Percentiles rank a stretch among this genome's conserved stretches.
These are phyloP conservation scores for Plasmodium knowlesi DNA, from an alignment of 169 alveolate genomes.

Conservation along the genomic window DNA sequence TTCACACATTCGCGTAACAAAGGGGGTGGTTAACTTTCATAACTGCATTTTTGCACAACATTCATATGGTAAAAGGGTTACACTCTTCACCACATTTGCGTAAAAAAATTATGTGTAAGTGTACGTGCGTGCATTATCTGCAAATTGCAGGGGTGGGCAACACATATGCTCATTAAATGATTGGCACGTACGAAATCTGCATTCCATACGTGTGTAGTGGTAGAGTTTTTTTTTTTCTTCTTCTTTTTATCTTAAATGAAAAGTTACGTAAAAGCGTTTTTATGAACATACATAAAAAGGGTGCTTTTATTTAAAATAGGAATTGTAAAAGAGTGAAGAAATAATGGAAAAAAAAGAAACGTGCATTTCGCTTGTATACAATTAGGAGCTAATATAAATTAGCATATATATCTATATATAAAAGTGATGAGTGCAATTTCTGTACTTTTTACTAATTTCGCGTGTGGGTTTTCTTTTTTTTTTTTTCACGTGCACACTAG, in stretches of 20 bases:
- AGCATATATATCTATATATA: not conserved
- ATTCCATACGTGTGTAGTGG: not conserved
- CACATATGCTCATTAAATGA: not conserved
- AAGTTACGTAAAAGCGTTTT: constrained; percentile 5
- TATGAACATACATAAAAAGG: constrained; percentile 50
- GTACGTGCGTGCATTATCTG: not conserved
- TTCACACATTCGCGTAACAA: not conserved
- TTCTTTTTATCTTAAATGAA: not conserved
- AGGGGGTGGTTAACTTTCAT: not conserved
- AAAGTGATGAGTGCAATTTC: not conserved
- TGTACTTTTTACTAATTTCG: not conserved
- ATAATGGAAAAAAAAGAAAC: not conserved
- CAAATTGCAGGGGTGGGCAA: not conserved
- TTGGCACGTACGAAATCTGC: not conserved
- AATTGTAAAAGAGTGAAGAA: not conserved
- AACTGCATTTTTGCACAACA: not conserved
- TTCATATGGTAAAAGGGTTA: not conserved
- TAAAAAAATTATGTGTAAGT: not conserved
- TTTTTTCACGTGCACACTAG: not conserved
- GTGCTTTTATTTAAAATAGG: constrained; percentile 15
- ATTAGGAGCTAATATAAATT: not conserved
- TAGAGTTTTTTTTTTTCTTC: not conserved
- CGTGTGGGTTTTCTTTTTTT: no score
- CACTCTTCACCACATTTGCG: not conserved
- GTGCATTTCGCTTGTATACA: not conserved